Conservation (phyloP, 2,329 filamentous ascomycete species). For the Ploettnerulaceae sp. region DNA sequence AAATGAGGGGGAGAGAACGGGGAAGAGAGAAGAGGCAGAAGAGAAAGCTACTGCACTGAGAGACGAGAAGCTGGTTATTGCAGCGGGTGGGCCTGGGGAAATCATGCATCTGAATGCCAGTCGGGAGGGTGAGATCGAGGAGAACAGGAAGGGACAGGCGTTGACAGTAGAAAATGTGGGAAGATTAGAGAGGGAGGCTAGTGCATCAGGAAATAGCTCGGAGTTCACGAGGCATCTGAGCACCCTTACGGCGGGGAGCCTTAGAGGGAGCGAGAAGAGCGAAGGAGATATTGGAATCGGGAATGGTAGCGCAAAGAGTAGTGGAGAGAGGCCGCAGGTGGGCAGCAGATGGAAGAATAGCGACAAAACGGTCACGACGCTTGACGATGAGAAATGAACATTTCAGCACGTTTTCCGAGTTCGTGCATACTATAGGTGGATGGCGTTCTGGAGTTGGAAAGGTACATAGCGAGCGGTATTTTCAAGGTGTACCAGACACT, state of each 20-base stretch:
- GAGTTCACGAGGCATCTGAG: constrained; percentile 7
- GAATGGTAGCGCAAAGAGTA: neutral
- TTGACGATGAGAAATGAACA: neutral
- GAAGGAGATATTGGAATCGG: no score
- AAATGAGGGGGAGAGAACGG: constrained; percentile 41
- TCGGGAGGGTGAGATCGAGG: neutral
- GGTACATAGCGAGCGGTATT: constrained; percentile 1
- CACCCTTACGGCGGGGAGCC: neutral
- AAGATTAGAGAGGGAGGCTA: constrained; percentile 38
- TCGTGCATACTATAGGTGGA: neutral
- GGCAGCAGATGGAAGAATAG: constrained; percentile 18
- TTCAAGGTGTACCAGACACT: neutral
- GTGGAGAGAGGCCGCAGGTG: constrained; percentile 13
- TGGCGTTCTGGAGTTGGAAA: neutral
- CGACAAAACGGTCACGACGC: constrained; percentile 18
- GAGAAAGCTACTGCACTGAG: constrained; percentile 50
- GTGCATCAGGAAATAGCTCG: neutral
- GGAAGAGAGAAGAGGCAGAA: constrained; percentile 45
- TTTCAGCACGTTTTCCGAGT: neutral
- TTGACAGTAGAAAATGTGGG: constrained; percentile 52
- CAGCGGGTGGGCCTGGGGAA: constrained; percentile 28
- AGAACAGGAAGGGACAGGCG: constrained; percentile 36
- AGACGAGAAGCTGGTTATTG: constrained; percentile 47
- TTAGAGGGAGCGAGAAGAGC: constrained; percentile 6
- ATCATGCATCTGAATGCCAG: constrained; percentile 17